Conservation (phyloP, 2,329 filamentous ascomycete genomes). For the Basipetospora sp. region DNA sequence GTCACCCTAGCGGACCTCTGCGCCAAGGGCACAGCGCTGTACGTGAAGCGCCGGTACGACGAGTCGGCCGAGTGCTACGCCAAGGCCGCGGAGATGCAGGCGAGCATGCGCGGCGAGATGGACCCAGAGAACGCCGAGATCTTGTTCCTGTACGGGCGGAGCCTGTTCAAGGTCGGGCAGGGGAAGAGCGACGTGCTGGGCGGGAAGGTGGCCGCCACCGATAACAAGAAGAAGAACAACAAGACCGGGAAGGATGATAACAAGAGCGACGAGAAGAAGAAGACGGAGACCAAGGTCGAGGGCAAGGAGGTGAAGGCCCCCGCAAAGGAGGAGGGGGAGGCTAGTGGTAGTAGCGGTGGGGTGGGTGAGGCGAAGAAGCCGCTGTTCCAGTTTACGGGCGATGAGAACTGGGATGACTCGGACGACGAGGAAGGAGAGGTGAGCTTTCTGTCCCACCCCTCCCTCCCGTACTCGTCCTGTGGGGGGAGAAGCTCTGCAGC, state of each 20-base stretch:
- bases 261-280: constrained; percentile 19
- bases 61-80: constrained; percentile 79
- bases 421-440: constrained; percentile 47
- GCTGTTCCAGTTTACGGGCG: constrained; percentile 81
- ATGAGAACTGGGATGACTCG: constrained; percentile 80
- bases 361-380: constrained; percentile 44
- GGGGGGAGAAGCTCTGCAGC: constrained; percentile 8
- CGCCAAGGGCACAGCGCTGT: constrained; percentile 69
- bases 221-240: constrained; percentile 13
- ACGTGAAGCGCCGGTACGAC: constrained; percentile 76
- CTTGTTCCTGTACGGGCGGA: constrained; percentile 85
- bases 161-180: constrained; percentile 85
- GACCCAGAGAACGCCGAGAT: constrained; percentile 81
- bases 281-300: constrained; percentile 9
- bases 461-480: background rate
- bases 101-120: constrained; percentile 83
- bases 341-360: constrained; percentile 17
- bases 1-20: constrained; percentile 63
- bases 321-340: constrained; percentile 11
- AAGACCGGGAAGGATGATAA: constrained; percentile 20
- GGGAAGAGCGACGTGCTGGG: constrained; percentile 89
- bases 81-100: constrained; percentile 76
- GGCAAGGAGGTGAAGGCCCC: constrained; percentile 11
- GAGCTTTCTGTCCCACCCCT: constrained; percentile 17
- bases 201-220: constrained; percentile 42